Evolutionary conservation across 192 early-diverging fungal genomes (phyloP).

Genomic region (Backusella liffmaniae): DNA sequence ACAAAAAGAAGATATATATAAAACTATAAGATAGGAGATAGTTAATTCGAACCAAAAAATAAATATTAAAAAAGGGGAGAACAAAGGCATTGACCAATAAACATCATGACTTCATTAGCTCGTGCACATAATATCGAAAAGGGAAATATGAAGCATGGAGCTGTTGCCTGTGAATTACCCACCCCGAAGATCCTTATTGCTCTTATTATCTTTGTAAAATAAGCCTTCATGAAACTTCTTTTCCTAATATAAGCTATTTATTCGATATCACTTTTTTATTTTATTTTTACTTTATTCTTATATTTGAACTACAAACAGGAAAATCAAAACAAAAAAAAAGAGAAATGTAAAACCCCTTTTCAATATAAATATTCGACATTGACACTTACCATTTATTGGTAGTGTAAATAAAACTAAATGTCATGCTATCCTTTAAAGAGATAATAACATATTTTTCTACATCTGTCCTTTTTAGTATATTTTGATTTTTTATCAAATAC

Average conservation of each 20-base stretch:
- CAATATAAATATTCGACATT: not conserved
- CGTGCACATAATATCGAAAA: not conserved
- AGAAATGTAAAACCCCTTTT: not conserved
- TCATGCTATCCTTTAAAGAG: not conserved
- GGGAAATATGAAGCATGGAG: not conserved
- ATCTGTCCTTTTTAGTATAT: not conserved
- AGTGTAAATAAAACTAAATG: not conserved
- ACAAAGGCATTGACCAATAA: conserved; percentile 5
- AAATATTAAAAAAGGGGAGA: conserved; percentile 6
- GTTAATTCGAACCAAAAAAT: not conserved
- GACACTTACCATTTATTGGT: not conserved
- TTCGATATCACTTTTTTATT: not conserved
- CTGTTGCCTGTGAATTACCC: not conserved
- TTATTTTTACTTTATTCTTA: too few relatives aligned
- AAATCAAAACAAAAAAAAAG: not conserved
- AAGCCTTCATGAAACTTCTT: not conserved
- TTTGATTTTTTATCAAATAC: not conserved
- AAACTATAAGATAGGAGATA: not conserved
- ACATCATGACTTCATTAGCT: not conserved
- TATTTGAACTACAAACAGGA: not conserved
- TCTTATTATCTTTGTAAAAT: not conserved
- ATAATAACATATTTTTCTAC: not conserved
- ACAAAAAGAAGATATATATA: not conserved
- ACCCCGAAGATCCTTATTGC: not conserved
- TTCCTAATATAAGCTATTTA: not conserved